Evolutionary conservation across 305 asterid genomes (phyloP).

Genomic region (Rubia peregrina): DNA sequence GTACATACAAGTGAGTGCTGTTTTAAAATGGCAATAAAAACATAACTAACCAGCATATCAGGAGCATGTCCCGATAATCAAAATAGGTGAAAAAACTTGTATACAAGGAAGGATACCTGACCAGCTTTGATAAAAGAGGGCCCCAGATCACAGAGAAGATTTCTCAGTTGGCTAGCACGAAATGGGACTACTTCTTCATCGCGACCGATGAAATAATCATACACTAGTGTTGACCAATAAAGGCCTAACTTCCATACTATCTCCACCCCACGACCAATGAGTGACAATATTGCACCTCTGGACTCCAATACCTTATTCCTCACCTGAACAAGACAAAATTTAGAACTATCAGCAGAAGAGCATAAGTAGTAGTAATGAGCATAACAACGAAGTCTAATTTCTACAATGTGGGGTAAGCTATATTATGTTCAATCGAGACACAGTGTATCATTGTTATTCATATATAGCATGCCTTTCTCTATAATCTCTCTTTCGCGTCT

Average conservation of each 20-base stretch:
- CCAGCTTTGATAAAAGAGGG: slow-evolving; percentile 99
- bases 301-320: slow-evolving; percentile 85
- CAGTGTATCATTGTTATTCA: neutral
- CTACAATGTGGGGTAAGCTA: neutral
- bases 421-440: neutral
- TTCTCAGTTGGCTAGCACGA: slow-evolving; percentile 94
- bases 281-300: slow-evolving; percentile 72
- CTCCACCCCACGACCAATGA: slow-evolving; percentile 84
- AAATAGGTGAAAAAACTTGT: neutral
- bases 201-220: slow-evolving; percentile 81
- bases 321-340: slow-evolving; percentile 38
- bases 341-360: slow-evolving; percentile 1
- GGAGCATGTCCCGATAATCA: neutral
- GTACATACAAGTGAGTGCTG: neutral
- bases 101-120: slow-evolving; percentile 42
- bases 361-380: neutral
- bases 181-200: slow-evolving; percentile 98
- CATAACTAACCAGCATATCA: neutral
- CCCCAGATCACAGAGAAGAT: slow-evolving; percentile 88
- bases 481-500: too few species aligned
- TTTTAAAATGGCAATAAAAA: neutral
- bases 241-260: slow-evolving; percentile 93
- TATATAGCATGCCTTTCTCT: too few species aligned
- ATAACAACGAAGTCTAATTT: neutral
- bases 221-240: slow-evolving; percentile 76